Evolutionary conservation across 169 alveolate genomes (phyloP), one percentile per base, ranked within the genome.

Genomic region (Plasmodium blacklocki): DNA sequence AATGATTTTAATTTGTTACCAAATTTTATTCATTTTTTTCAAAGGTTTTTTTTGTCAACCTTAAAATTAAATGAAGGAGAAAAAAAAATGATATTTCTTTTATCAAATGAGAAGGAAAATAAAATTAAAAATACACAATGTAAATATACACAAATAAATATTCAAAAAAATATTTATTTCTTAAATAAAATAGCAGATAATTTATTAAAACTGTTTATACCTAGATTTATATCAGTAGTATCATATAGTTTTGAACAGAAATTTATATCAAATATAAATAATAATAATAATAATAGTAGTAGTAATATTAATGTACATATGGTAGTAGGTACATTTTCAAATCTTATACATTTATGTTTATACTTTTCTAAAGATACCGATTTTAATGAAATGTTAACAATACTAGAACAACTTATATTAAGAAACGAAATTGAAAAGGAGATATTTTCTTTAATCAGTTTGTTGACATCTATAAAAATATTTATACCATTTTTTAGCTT

Each of bases 111-210:
- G 45, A 43, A 3, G 23, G 23, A 50, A 21, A 32, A 67, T 2
- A 45, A 21, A 8, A 15, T 54, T 19, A 68, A 15, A 18, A 26
- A 80, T 52, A 21, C 68, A 11, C 50, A 80, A 32, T 80, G 80
- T 60, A 72, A 85, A 85, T 85, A 85, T 18, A 85, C 87, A 47
- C 60, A 70, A 39, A 45, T 85, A 56, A 85, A 71, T 71, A 49
- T 85, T 7, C 21, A 58, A 74, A 85, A 85, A 59, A 85, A 85
- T 85, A 60, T 58, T 71, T 85, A 58, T 66, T 85, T 85, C 66
- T 85, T 85, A 85, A 71, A 52, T 15, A 18, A 85, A 14, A 26
- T 85, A 21, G 39, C 92, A 32, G 92, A 85, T 39, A 59, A 85
- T 70, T 52, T 85, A 54, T 73, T 85, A 56, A 85, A 85, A 59